These are phyloP conservation scores for Solioccasus polychromus DNA, from an alignment of 768 basidiomycete genomes.

Conservation along the genomic window DNA sequence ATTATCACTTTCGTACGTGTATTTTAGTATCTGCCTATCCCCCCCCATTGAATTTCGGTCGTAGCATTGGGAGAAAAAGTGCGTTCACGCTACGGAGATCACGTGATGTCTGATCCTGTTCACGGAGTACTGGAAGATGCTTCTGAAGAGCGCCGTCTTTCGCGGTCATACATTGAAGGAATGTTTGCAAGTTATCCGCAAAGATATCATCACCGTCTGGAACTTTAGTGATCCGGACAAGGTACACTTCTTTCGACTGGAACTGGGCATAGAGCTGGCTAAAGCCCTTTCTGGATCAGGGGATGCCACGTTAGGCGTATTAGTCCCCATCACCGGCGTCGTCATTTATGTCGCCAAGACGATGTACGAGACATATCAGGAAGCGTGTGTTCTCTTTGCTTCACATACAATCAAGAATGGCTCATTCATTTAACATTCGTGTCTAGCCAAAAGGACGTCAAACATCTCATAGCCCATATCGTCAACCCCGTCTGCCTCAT, in stretches of 20 bases:
- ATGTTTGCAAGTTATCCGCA: slow-evolving; percentile 12
- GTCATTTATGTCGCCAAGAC: not conserved
- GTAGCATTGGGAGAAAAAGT: too few relatives aligned
- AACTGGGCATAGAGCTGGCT: not conserved
- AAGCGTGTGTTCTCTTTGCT: slow-evolving; percentile 5
- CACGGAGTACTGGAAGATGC: slow-evolving; percentile 12
- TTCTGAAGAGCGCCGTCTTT: slow-evolving; percentile 9
- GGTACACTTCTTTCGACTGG: not conserved
- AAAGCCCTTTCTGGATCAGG: not conserved
- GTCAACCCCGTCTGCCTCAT: slow-evolving; percentile 16
- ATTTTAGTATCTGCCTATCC: not conserved
- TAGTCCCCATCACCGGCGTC: not conserved
- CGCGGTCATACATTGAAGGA: slow-evolving; percentile 3
- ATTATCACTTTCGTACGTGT: slow-evolving; percentile 6
- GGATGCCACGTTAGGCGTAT: not conserved
- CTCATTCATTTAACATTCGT: not conserved
- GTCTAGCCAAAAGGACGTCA: slow-evolving; percentile 9
- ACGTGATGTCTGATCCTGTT: not conserved
- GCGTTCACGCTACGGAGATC: not conserved
- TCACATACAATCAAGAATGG: not conserved
- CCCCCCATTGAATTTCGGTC: too few relatives aligned
- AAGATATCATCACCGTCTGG: slow-evolving; percentile 10
- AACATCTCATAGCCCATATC: slow-evolving; percentile 13
- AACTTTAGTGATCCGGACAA: slow-evolving; percentile 13
- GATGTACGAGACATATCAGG: slow-evolving; percentile 1